These are phyloP conservation scores for Naganishia sp. DNA, from an alignment of 1,284 basidiomycete species.

Conservation along the genomic window DNA sequence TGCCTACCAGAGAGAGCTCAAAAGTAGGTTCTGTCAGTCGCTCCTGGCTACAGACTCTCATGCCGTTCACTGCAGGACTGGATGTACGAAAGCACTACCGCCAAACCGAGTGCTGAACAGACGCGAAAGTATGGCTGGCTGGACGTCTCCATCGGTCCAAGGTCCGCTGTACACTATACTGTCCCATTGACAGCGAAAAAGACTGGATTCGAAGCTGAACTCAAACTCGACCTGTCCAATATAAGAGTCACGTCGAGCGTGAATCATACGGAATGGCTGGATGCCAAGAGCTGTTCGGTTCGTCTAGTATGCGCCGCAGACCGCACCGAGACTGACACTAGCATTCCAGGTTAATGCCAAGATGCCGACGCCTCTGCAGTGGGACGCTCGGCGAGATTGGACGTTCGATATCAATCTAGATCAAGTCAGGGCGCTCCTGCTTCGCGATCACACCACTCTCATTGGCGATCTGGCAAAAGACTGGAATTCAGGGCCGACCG, in stretches of 20 bases:
- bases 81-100: conserved; percentile 36
- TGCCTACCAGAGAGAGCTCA: conserved; percentile 78
- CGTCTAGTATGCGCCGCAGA: conserved; percentile 30
- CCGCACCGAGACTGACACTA: neutral
- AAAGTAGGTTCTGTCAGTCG: conserved; percentile 38
- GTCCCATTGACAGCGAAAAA: conserved; percentile 74
- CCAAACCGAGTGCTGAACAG: conserved; percentile 41
- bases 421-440: conserved; percentile 69
- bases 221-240: conserved; percentile 80
- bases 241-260: conserved; percentile 77
- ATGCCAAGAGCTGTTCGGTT: conserved; percentile 67
- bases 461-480: conserved; percentile 84
- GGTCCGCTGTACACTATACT: conserved; percentile 77
- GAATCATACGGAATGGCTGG: conserved; percentile 76
- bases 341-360: conserved; percentile 47
- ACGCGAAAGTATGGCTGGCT: conserved; percentile 67
- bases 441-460: conserved; percentile 90
- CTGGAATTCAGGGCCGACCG: conserved; percentile 78
- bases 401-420: conserved; percentile 68
- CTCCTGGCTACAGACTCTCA: conserved; percentile 13
- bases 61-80: conserved; percentile 40
- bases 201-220: conserved; percentile 71
- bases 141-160: conserved; percentile 71
- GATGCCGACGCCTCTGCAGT: conserved; percentile 57
- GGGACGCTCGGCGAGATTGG: conserved; percentile 71